Base-by-base conservation (phyloP, 257 asterid genomes). In the Fraxinus excelsior region DNA sequence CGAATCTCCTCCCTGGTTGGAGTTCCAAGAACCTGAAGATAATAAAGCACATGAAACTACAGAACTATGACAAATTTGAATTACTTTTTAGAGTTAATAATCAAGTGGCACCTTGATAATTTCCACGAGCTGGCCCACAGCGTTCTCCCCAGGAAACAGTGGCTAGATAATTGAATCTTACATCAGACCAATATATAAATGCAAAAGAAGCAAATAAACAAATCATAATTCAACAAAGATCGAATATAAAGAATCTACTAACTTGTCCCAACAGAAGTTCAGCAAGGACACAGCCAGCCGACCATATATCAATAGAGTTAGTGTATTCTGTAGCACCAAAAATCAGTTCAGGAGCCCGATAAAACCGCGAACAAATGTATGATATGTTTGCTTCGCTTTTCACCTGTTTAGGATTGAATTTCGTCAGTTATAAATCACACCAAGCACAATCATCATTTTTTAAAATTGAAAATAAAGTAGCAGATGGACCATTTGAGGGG, bases 271-370 rank as follows among this genome's bases (percentile, higher is more conserved):
- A 82, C 79, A 93, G 98, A 79, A 93, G 97, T 88, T 93, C 98
- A 74, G 95, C 98, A 67, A 93, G 94, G 78, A 93, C 96, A 83
- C 98, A 93, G 72, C 98, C 99, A 53, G 99, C 97, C 28, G 99
- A 94, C 99, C 99, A 94, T 74, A 94, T 94, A 85, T 94, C 99
- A 82, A 94, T 92, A 53, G 99, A 92, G 11, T 94, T 83, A 62
- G 94, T 86, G 83, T 94, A 94, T 71, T 94, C 99, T 1, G 99
- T 94, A 18, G 99, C 99, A 67, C 97, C 99, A 81, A 94, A 94
- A 76, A 94, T 94, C 74, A 94, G 97, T 78, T 94, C 99, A n/a
- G 99, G 97, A 75, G 99, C 99, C 72, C 99, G 97, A 85, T 94
- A 94, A 85, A 78, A 94, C 46, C 99, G 92, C 5, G 99, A 94